Base-by-base conservation (phyloP, 495 filamentous ascomycete species). In the Daldinia bambusicola region DNA sequence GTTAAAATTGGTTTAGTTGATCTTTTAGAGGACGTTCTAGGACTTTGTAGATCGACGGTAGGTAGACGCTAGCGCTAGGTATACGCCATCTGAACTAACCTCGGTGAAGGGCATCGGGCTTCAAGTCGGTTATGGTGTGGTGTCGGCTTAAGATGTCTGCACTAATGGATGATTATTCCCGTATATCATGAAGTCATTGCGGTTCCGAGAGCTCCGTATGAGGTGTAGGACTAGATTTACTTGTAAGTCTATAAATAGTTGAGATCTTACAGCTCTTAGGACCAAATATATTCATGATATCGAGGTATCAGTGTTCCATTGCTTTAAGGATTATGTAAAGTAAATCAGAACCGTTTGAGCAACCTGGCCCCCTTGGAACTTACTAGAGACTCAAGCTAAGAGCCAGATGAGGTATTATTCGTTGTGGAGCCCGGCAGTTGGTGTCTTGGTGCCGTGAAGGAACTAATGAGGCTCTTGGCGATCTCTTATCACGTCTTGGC, bases 401-500 rank as follows among this genome's bases (percentile, higher is more conserved):
- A n/a, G n/a, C n/a, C 3, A 26, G 1, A 2, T 43, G 12, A 6
- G n/a, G 32, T 34, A 22, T 53, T n/a, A 52, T 36, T 31, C 37
- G 30, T 16, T 38, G 57, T 61, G 53, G 66, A 40, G 34, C 55
- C 41, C 67, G 67, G 67, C 51, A 70, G 16, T 64, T 64, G 34
- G 34, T 20, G 43, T 61, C 6, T 20, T 12, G 38, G 18, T 6
- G 59, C 41, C 18, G 51, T 40, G 48, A 48, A 41, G 61, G 56
- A 65, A 38, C 34, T 10, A 36, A 16, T 63, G 58, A 66, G 62
- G 53, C 64, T 67, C 69, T 72, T 59, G 69, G 69, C 63, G 45
- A 71, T 63, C 63, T 59, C 51, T 57, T 57, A 38, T 38, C 18
- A 57, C 18, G 16, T 63, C 69, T 72, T 72, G 63, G 69, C 69